These are phyloP conservation scores for Termitomyces sp. DNA, from an alignment of 768 basidiomycete species.

Conservation along the genomic window DNA sequence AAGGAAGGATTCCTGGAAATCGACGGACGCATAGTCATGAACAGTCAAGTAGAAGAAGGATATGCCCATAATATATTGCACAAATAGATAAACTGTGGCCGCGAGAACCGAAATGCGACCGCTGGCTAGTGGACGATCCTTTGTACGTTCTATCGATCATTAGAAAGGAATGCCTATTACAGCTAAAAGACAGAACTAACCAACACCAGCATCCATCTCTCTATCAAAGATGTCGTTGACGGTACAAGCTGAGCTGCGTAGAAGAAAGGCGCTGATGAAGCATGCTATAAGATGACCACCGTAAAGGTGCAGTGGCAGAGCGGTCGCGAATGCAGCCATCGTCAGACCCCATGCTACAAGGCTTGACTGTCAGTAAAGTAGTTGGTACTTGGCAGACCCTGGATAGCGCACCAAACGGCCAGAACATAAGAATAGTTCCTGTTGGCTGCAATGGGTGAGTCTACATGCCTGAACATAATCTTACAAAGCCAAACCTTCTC, in stretches of 20 bases:
- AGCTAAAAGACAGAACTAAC: slow-evolving; percentile 22
- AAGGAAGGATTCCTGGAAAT: neutral
- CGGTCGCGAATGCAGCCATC: slow-evolving; percentile 37
- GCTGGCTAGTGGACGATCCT: slow-evolving; percentile 40
- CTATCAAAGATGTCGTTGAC: slow-evolving; percentile 53
- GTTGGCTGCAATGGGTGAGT: slow-evolving; percentile 30
- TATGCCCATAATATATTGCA: slow-evolving; percentile 35
- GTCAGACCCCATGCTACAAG: slow-evolving; percentile 42
- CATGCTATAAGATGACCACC: slow-evolving; percentile 24
- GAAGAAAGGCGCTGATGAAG: slow-evolving; percentile 32
- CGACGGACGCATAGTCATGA: slow-evolving; percentile 12
- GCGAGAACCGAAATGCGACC: slow-evolving; percentile 39
- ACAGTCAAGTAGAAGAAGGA: slow-evolving; percentile 27
- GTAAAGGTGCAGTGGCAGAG: slow-evolving; percentile 27
- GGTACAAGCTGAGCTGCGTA: slow-evolving; percentile 47
- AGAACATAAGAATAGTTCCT: slow-evolving; percentile 46
- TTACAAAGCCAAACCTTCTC: slow-evolving; percentile 33
- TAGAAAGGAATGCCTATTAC: neutral
- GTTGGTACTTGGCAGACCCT: neutral
- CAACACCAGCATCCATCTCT: slow-evolving; percentile 46
- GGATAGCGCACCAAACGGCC: slow-evolving; percentile 38
- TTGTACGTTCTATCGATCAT: slow-evolving; percentile 36
- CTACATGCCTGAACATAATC: neutral
- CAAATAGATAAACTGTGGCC: slow-evolving; percentile 32
- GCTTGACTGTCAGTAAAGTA: neutral